phyloP scores from a whole-genome alignment of 2,329 filamentous ascomycete species.

The Colletotrichum theobromicola region DNA sequence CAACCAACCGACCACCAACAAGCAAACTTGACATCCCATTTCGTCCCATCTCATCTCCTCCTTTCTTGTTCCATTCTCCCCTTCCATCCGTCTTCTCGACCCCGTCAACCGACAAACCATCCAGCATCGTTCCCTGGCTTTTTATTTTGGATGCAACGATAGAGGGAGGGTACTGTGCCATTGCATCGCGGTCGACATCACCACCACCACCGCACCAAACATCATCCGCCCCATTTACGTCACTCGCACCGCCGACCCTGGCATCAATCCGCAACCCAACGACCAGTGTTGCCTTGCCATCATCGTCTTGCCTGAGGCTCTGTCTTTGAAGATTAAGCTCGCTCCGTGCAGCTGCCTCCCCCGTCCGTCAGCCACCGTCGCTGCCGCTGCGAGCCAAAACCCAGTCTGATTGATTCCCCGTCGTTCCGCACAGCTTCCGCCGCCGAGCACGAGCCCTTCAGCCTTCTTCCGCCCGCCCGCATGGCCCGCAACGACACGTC shows the following conservation, averaged over 20 bases:
- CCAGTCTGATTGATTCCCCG: neutral
- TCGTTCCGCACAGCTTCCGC: neutral
- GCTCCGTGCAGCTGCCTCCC: neutral
- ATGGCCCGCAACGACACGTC: slow-evolving; percentile 11
- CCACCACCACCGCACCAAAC: neutral
- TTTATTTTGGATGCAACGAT: neutral
- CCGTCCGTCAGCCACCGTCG: neutral
- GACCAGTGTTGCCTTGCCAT: neutral
- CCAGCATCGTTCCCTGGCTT: neutral
- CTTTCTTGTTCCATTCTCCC: neutral
- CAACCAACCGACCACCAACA: neutral
- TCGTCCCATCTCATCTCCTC: slow-evolving; percentile 1
- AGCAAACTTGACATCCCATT: neutral
- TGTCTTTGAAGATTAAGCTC: neutral
- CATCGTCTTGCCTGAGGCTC: neutral
- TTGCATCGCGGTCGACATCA: neutral
- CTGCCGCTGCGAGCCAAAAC: neutral
- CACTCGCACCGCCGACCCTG: neutral
- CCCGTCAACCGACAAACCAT: neutral
- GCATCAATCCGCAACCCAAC: neutral
- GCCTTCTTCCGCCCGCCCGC: neutral
- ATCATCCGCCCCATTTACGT: neutral
- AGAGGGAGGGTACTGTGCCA: neutral
- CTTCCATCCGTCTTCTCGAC: neutral
- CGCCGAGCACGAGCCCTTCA: slow-evolving; percentile 7